phyloP scores from a whole-genome alignment of 208 protist genomes.

The Crithidia thermophila region DNA sequence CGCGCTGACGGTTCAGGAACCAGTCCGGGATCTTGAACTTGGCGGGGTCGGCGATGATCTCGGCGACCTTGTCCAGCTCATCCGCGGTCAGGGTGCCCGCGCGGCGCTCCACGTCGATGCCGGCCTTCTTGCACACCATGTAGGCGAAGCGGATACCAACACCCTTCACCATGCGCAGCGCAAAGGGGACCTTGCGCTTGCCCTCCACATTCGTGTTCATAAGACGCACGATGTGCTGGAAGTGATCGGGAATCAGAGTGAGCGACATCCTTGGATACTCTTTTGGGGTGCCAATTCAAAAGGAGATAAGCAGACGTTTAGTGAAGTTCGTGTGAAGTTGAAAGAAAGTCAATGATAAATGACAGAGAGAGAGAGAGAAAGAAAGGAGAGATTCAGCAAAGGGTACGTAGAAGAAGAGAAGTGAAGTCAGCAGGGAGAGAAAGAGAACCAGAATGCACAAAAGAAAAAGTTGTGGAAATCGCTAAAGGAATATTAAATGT shows the following conservation, averaged over 20 bases:
- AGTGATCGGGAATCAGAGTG: conserved; percentile 87
- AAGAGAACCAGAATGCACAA: too few relatives aligned
- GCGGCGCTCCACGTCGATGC: conserved; percentile 97
- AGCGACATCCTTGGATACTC: conserved; percentile 38
- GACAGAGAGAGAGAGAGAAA: not conserved
- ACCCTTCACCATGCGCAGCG: conserved; percentile 99
- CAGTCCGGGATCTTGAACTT: conserved; percentile 99
- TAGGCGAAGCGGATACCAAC: conserved; percentile 99
- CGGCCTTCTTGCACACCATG: conserved; percentile 99
- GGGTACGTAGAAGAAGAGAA: not conserved
- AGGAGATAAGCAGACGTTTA: too few relatives aligned
- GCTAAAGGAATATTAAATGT: too few relatives aligned
- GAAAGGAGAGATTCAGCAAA: not conserved
- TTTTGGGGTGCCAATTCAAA: not conserved
- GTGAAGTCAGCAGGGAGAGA: too few relatives aligned
- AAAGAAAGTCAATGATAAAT: too few relatives aligned
- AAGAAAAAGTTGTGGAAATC: too few relatives aligned
- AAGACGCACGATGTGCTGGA: conserved; percentile 99
- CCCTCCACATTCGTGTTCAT: conserved; percentile 99
- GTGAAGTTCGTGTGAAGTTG: too few relatives aligned
- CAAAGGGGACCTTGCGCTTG: conserved; percentile 97
- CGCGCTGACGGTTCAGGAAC: conserved; percentile 99
- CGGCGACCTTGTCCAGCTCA: conserved; percentile 98
- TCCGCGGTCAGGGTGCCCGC: conserved; percentile 88
- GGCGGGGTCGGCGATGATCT: conserved; percentile 97